A percentile compares a stretch with the other conserved stretches of the same genome.
These are phyloP conservation scores for Penicillium sp. DNA, from an alignment of 2,329 filamentous ascomycete species.

Conservation along the genomic window DNA sequence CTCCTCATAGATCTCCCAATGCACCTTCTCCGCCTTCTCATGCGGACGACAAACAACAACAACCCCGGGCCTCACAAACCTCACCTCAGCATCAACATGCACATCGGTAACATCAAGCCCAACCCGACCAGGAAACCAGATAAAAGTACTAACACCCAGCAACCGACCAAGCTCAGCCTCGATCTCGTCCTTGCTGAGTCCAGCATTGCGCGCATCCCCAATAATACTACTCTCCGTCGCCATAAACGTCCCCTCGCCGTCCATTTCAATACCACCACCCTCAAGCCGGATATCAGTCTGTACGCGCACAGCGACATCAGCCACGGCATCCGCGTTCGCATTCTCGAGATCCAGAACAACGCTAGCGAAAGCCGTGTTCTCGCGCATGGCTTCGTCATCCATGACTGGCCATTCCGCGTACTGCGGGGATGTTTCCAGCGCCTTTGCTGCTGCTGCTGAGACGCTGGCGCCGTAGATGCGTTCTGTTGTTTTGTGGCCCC, in stretches of 20 bases:
- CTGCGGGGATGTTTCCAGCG: neutral
- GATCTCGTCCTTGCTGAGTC: slow-evolving; percentile 20
- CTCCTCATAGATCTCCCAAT: slow-evolving; percentile 28
- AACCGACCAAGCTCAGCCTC: slow-evolving; percentile 27
- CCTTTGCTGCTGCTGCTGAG: slow-evolving; percentile 10
- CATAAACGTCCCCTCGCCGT: slow-evolving; percentile 37
- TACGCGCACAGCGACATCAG: slow-evolving; percentile 14
- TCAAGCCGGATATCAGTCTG: slow-evolving; percentile 27
- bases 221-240: slow-evolving; percentile 35
- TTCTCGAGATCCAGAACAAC: slow-evolving; percentile 19
- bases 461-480: slow-evolving; percentile 13
- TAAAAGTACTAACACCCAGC: slow-evolving; percentile 31
- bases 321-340: neutral
- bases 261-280: slow-evolving; percentile 35
- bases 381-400: slow-evolving; percentile 4
- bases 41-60: slow-evolving; percentile 29
- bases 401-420: slow-evolving; percentile 19
- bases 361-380: slow-evolving; percentile 21
- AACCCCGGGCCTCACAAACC: slow-evolving; percentile 28
- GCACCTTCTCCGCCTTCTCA: slow-evolving; percentile 16
- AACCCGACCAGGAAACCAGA: slow-evolving; percentile 34
- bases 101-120: slow-evolving; percentile 35
- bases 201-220: slow-evolving; percentile 31
- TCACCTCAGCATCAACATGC: slow-evolving; percentile 32
- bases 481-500: slow-evolving; percentile 21